phyloP scores from a whole-genome alignment of 352 stramenopile genomes.

The Thalassiosira oceanica region DNA sequence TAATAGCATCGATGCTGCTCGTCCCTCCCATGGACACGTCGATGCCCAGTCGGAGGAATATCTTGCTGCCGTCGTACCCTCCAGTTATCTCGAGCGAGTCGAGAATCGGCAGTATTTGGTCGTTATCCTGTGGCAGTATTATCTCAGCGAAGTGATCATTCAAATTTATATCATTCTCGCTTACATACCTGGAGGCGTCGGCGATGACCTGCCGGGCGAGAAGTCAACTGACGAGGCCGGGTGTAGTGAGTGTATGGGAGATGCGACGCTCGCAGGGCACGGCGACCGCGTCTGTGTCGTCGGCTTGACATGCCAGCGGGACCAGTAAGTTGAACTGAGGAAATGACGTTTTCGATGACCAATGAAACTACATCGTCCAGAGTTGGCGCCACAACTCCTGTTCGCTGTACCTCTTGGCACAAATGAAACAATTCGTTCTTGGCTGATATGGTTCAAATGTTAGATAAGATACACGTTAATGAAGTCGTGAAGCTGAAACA shows the following conservation, averaged over 20 bases:
- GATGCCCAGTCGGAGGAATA: constrained; percentile 33
- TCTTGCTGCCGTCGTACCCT: constrained; percentile 30
- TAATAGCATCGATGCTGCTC: constrained; percentile 5
- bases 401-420: constrained; percentile 13
- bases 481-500: too few relatives aligned
- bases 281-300: too few relatives aligned
- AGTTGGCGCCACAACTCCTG: constrained; percentile 8
- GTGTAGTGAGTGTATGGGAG: constrained; percentile 28
- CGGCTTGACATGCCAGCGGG: too few relatives aligned
- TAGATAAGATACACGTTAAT: too few relatives aligned
- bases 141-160: too few relatives aligned
- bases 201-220: neutral
- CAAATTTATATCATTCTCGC: too few relatives aligned
- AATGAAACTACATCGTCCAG: constrained; percentile 31
- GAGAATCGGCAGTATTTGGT: too few relatives aligned
- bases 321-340: neutral
- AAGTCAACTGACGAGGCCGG: constrained; percentile 6
- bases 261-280: constrained; percentile 12
- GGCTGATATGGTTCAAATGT: too few relatives aligned
- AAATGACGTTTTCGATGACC: constrained; percentile 26
- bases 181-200: too few relatives aligned
- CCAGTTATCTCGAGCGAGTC: too few relatives aligned
- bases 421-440: constrained; percentile 42
- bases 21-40: constrained; percentile 28
- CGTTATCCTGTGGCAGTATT: too few relatives aligned